phyloP scores from a whole-genome alignment of 1,139 yeast genomes.

The Citeromyces siamensis region DNA sequence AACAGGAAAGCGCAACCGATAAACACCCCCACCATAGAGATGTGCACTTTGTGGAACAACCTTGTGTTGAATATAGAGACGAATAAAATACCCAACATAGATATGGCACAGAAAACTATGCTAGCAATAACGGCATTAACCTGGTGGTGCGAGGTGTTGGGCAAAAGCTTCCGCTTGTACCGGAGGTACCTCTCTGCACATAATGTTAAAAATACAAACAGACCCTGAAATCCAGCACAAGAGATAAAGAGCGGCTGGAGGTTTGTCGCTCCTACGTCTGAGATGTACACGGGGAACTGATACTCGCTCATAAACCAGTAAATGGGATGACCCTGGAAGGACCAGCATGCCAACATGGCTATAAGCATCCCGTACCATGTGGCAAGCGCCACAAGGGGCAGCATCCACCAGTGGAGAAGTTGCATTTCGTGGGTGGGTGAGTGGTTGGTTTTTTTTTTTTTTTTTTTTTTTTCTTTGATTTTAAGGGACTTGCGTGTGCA shows the following conservation, averaged over 20 bases:
- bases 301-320: constrained; percentile 40
- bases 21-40: constrained; percentile 61
- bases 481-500: too few species aligned
- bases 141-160: constrained; percentile 35
- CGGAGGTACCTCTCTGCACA: constrained; percentile 46
- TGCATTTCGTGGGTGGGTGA: too few species aligned
- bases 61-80: constrained; percentile 68
- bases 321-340: constrained; percentile 65
- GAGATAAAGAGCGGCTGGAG: constrained; percentile 74
- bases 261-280: constrained; percentile 79
- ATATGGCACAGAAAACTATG: constrained; percentile 42
- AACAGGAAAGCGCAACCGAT: constrained; percentile 61
- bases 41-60: constrained; percentile 45
- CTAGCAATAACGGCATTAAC: constrained; percentile 35
- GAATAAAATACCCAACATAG: constrained; percentile 68
- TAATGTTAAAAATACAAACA: constrained; percentile 59
- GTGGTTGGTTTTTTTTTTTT: too few species aligned
- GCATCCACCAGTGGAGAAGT: constrained; percentile 14
- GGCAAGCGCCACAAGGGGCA: constrained; percentile 44
- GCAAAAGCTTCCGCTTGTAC: constrained; percentile 37
- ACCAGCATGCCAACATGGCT: constrained; percentile 62
- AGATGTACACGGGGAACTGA: constrained; percentile 57
- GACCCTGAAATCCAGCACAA: constrained; percentile 71
- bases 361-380: constrained; percentile 76
- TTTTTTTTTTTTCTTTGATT: too few species aligned